Evolutionary conservation across 352 stramenopile species (phyloP).

Genomic region (Pythium periplocum): DNA sequence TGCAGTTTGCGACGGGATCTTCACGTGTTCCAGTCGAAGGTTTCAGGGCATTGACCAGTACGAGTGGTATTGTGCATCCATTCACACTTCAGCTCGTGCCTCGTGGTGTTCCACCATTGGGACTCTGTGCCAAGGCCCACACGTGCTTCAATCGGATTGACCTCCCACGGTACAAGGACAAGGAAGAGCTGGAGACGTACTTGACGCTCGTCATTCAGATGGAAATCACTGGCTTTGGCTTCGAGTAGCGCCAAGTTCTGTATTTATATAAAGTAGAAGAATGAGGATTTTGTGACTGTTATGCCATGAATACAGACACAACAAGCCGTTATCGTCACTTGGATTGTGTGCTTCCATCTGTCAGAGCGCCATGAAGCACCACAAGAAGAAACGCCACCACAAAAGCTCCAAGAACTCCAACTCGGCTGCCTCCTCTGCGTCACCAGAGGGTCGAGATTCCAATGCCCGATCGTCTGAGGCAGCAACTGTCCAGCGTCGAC

Average conservation of each 20-base stretch:
- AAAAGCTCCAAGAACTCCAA: constrained; percentile 1
- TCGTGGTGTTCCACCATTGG: constrained; percentile 30
- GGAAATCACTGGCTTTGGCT: constrained; percentile 42
- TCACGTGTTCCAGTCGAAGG: constrained; percentile 76
- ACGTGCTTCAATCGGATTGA: constrained; percentile 86
- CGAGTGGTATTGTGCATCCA: constrained; percentile 68
- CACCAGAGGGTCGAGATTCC: not conserved
- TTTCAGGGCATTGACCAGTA: constrained; percentile 75
- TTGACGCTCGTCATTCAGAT: constrained; percentile 21
- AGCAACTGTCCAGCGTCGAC: not conserved
- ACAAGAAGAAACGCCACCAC: constrained; percentile 19
- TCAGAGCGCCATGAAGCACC: constrained; percentile 10
- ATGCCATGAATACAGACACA: too few relatives aligned
- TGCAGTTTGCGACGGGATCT: constrained; percentile 78
- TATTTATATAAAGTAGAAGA: constrained; percentile 18
- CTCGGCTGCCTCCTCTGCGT: not conserved
- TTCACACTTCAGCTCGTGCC: constrained; percentile 79
- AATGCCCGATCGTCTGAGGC: too few relatives aligned
- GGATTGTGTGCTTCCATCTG: too few relatives aligned
- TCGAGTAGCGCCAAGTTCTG: constrained; percentile 34
- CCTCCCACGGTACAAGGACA: constrained; percentile 56
- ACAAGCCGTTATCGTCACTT: too few relatives aligned
- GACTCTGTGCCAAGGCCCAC: constrained; percentile 68
- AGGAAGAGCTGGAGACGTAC: constrained; percentile 60
- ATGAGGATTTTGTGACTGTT: not conserved